phyloP scores from a whole-genome alignment of 768 basidiomycete genomes.

The Cytidiella melzeri region DNA sequence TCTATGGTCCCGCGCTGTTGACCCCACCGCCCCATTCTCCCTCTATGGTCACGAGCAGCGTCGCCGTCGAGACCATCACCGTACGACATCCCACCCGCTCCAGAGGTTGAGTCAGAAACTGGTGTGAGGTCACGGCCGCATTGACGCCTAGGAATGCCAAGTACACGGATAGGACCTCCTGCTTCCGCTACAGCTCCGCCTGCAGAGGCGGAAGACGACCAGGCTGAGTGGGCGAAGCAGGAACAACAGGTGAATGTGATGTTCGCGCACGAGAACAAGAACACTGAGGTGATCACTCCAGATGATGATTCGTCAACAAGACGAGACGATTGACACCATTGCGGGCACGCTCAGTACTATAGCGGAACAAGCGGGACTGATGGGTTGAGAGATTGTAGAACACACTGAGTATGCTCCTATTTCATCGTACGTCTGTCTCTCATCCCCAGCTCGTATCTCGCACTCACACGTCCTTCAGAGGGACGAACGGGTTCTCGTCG shows the following conservation, averaged over 20 bases:
- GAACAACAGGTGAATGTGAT: conserved; percentile 83
- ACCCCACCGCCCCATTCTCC: too few species aligned
- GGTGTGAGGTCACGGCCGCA: conserved; percentile 19
- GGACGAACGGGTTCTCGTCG: too few species aligned
- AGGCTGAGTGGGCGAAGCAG: conserved; percentile 75
- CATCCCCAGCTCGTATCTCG: too few species aligned
- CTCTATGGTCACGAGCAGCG: too few species aligned
- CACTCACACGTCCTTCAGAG: too few species aligned
- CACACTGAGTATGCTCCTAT: conserved; percentile 92
- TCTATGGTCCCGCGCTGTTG: too few species aligned
- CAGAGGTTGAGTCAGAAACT: conserved; percentile 39
- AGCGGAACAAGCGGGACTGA: conserved; percentile 86
- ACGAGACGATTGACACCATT: conserved; percentile 82
- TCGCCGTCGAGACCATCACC: too few species aligned
- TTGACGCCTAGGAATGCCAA: conserved; percentile 14
- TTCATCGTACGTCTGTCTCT: too few species aligned
- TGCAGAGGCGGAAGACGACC: conserved; percentile 48
- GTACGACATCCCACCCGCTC: too few species aligned
- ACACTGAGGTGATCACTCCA: conserved; percentile 31
- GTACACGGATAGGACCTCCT: too few species aligned
- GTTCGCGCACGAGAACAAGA: too few species aligned
- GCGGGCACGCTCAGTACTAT: conserved; percentile 80
- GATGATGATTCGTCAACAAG: conserved; percentile 87
- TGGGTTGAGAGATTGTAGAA: conserved; percentile 88
- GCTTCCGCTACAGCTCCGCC: conserved; percentile 12